Percentiles rank a stretch among this genome's conserved stretches.
Conservation (phyloP, 441 rosid species). For the Populus hybrid region DNA sequence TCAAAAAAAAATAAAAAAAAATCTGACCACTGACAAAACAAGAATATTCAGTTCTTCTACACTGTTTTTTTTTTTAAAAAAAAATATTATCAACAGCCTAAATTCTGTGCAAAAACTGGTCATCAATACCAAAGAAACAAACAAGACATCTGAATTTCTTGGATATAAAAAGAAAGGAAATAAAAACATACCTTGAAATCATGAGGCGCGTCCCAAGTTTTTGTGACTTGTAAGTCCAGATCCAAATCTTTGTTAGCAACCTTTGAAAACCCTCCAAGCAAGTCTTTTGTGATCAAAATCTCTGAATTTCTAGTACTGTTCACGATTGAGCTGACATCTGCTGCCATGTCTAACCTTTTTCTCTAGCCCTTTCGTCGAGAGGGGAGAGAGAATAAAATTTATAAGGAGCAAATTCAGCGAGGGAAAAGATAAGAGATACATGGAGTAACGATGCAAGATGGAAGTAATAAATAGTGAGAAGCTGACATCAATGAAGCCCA, state of each 20-base stretch:
- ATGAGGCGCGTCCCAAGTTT: background rate
- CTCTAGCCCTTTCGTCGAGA: background rate
- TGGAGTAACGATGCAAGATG: background rate
- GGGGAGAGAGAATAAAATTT: background rate
- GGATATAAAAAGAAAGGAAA: background rate
- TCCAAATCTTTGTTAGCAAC: constrained; percentile 17
- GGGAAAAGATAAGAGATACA: background rate
- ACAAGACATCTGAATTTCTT: background rate
- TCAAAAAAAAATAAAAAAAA: no score
- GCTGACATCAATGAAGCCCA: background rate
- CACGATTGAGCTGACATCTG: constrained; percentile 22
- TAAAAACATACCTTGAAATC: constrained; percentile 21
- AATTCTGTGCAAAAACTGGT: background rate
- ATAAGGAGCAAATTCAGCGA: background rate
- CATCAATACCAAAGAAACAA: background rate
- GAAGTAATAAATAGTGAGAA: background rate
- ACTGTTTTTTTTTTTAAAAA: no score
- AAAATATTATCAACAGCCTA: background rate
- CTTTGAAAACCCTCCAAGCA: constrained; percentile 37
- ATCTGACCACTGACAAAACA: background rate
- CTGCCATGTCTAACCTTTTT: constrained; percentile 3
- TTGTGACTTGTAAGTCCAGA: constrained; percentile 1
- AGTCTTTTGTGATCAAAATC: constrained; percentile 35
- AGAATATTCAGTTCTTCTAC: background rate
- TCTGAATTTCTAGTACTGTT: constrained; percentile 18